Percentiles rank a stretch among this genome's conserved stretches.
Evolutionary conservation across 2,329 filamentous ascomycete species (phyloP).

Genomic region (Magnaporthiopsis rhizophila): DNA sequence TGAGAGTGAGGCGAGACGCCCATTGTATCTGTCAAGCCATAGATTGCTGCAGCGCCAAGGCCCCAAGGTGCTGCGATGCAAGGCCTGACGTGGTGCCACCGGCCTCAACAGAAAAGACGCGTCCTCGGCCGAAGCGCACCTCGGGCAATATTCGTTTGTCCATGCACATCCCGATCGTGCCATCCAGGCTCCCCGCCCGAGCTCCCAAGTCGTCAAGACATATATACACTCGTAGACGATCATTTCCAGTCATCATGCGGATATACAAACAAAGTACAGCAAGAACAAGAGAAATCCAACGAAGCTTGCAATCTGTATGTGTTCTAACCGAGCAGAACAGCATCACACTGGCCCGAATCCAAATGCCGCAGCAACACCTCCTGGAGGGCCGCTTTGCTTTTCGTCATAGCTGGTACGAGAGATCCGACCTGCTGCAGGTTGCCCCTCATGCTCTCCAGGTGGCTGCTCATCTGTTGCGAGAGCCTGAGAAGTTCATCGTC

Average conservation of each 20-base stretch:
- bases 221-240: not conserved
- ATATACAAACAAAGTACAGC: not conserved
- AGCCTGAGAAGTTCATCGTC: conserved; percentile 37
- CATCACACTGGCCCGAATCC: conserved; percentile 36
- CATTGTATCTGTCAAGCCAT: not conserved
- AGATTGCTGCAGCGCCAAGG: not conserved
- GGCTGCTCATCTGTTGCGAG: conserved; percentile 40
- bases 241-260: not conserved
- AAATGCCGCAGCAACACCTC: conserved; percentile 39
- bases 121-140: not conserved
- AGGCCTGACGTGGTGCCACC: not conserved
- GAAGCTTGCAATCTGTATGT: too few relatives aligned
- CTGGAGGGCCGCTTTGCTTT: conserved; percentile 40
- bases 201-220: not conserved
- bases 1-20: not conserved
- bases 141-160: not conserved
- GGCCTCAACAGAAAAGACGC: not conserved
- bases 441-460: conserved; percentile 47
- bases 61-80: not conserved
- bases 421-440: conserved; percentile 48
- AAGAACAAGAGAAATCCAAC: not conserved
- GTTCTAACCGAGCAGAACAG: conserved; percentile 34
- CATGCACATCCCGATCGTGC: not conserved
- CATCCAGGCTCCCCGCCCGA: not conserved
- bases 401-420: conserved; percentile 39